Conservation (phyloP, 129 eudicot species). For the Flaveria trinervia region DNA sequence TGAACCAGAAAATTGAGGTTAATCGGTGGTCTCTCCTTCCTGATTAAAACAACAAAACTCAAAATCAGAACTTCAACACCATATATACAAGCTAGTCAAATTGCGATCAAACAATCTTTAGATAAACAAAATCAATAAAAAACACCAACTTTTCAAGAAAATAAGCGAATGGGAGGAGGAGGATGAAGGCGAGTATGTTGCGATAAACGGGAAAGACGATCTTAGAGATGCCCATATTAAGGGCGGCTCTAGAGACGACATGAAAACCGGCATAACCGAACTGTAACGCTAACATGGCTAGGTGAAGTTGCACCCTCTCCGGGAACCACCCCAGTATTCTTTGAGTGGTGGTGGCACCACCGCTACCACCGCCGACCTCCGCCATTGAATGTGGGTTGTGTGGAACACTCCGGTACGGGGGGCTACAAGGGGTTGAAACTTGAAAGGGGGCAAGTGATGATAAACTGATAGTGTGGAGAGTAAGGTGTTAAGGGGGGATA, state of each 20-base stretch:
- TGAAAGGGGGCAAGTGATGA: conserved; percentile 3
- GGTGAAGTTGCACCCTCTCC: conserved; percentile 79
- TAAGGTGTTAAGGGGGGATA: conserved; percentile 14
- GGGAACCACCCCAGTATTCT: conserved; percentile 47
- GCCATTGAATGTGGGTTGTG: conserved; percentile 27
- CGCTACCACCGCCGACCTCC: conserved; percentile 16
- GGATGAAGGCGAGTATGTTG: conserved; percentile 78
- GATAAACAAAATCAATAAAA: neutral
- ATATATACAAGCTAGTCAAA: neutral
- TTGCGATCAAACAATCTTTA: neutral
- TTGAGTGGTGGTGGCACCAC: conserved; percentile 17
- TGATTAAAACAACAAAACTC: conserved; percentile 21
- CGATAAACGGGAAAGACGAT: conserved; percentile 90
- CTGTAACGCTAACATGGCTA: conserved; percentile 86
- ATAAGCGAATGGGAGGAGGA: conserved; percentile 90
- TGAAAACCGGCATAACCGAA: conserved; percentile 98
- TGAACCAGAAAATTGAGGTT: conserved; percentile 65
- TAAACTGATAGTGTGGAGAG: conserved; percentile 21
- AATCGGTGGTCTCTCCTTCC: conserved; percentile 92
- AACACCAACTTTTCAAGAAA: conserved; percentile 76
- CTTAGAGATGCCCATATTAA: conserved; percentile 97
- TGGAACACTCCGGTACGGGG: neutral
- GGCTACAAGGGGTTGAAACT: neutral
- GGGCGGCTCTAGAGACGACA: conserved; percentile 92
- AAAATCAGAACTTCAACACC: neutral